These are phyloP conservation scores for Antitrichia curtipendula DNA, from an alignment of 225 moss, liverwort and hornwort genomes.

Conservation along the genomic window DNA sequence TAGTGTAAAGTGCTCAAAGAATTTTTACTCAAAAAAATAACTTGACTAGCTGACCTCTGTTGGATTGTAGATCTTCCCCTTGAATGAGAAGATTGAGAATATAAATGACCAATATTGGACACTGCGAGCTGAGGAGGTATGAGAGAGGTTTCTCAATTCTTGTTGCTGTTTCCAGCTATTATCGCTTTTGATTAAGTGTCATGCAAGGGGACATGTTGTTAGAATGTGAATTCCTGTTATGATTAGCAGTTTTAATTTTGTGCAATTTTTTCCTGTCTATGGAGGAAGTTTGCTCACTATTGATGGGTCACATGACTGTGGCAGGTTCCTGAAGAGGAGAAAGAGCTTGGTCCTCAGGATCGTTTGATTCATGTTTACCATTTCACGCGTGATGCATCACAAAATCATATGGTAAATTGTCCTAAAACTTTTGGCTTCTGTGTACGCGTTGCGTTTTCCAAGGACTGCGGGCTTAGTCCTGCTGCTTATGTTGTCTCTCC, in stretches of 20 bases:
- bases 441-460: background rate
- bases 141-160: background rate
- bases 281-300: background rate
- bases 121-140: constrained; percentile 92
- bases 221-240: background rate
- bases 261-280: background rate
- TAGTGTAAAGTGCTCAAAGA: background rate
- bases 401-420: constrained; percentile 77
- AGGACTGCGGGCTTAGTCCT: background rate
- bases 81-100: constrained; percentile 96
- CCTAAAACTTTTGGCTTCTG: background rate
- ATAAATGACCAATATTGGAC: constrained; percentile 99
- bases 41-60: background rate
- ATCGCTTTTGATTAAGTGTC: background rate
- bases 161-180: background rate
- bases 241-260: background rate
- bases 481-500: background rate
- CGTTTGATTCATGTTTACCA: constrained; percentile 97
- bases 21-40: background rate
- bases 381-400: constrained; percentile 90
- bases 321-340: constrained; percentile 97
- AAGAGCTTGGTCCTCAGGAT: constrained; percentile 82
- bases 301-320: background rate
- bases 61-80: constrained; percentile 66
- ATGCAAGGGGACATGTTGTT: background rate